These are phyloP conservation scores for Talaromyces thailandensis DNA, from an alignment of 495 filamentous ascomycete genomes.

Conservation along the genomic window DNA sequence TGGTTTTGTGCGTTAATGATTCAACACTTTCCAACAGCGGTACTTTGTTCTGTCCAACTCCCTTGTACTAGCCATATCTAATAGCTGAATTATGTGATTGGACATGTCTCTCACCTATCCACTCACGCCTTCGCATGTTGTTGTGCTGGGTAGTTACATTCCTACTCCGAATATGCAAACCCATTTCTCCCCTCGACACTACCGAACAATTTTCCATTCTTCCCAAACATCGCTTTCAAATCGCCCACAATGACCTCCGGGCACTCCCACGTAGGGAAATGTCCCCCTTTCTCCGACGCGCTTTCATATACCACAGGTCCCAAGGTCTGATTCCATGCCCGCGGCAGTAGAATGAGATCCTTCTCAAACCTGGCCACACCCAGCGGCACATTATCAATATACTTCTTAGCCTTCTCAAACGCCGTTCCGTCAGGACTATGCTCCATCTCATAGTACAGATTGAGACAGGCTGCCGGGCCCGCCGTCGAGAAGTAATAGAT, in stretches of 20 bases:
- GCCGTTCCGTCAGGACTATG: slow-evolving; percentile 12
- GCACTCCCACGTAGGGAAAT: slow-evolving; percentile 54
- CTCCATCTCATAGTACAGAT: slow-evolving; percentile 53
- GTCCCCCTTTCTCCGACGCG: slow-evolving; percentile 46
- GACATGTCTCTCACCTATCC: too few species aligned
- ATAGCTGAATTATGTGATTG: too few species aligned
- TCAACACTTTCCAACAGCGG: too few species aligned
- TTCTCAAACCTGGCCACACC: slow-evolving; percentile 43
- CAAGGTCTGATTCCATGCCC: slow-evolving; percentile 37
- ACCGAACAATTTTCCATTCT: slow-evolving; percentile 26
- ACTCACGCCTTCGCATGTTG: too few species aligned
- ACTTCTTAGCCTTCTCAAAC: slow-evolving; percentile 11
- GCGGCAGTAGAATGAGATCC: slow-evolving; percentile 43
- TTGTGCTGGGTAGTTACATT: neutral
- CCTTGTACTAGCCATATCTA: too few species aligned
- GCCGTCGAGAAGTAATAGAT: slow-evolving; percentile 53
- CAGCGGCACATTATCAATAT: slow-evolving; percentile 36
- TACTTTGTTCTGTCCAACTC: too few species aligned
- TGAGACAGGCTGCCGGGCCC: slow-evolving; percentile 44
- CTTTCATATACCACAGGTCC: slow-evolving; percentile 47
- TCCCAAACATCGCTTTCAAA: slow-evolving; percentile 46
- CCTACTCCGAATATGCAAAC: slow-evolving; percentile 5
- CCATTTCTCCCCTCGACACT: slow-evolving; percentile 22
- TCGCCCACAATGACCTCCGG: slow-evolving; percentile 47
- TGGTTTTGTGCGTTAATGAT: neutral